Percentiles rank a stretch among this genome's conserved stretches.
Evolutionary conservation across 2,329 filamentous ascomycete genomes (phyloP).

Genomic region (Cordyceps cicadae): DNA sequence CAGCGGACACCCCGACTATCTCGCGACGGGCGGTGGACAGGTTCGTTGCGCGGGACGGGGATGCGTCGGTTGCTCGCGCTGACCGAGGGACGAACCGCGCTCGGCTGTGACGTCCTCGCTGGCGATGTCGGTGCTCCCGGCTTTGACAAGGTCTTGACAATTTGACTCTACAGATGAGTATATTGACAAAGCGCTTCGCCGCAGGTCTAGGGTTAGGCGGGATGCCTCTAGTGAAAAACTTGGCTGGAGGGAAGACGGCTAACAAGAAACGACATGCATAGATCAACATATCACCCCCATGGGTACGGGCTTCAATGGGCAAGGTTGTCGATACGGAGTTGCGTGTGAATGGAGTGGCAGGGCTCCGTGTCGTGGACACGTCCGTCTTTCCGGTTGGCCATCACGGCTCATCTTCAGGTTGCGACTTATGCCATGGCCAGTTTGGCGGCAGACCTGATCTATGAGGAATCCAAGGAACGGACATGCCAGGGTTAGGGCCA

Average conservation of each 20-base stretch:
- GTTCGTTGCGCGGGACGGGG: constrained; percentile 21
- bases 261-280: neutral
- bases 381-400: constrained; percentile 27
- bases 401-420: constrained; percentile 34
- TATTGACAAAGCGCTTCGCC: constrained; percentile 20
- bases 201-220: constrained; percentile 9
- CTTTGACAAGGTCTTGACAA: constrained; percentile 16
- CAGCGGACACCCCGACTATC: constrained; percentile 26
- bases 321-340: constrained; percentile 37
- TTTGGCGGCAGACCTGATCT: constrained; percentile 50
- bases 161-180: constrained; percentile 20
- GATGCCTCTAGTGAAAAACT: neutral
- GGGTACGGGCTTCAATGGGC: constrained; percentile 26
- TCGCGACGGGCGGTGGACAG: constrained; percentile 23
- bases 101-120: constrained; percentile 18
- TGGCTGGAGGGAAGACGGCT: neutral
- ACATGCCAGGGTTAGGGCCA: neutral
- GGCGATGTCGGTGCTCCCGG: constrained; percentile 16
- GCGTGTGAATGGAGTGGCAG: constrained; percentile 28
- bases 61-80: constrained; percentile 19
- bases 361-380: constrained; percentile 32
- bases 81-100: constrained; percentile 13
- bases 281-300: constrained; percentile 22
- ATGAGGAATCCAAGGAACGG: neutral
- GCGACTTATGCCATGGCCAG: constrained; percentile 49